Evolutionary conservation across 257 asterid species (phyloP).

Genomic region (Solanum appendiculatum): DNA sequence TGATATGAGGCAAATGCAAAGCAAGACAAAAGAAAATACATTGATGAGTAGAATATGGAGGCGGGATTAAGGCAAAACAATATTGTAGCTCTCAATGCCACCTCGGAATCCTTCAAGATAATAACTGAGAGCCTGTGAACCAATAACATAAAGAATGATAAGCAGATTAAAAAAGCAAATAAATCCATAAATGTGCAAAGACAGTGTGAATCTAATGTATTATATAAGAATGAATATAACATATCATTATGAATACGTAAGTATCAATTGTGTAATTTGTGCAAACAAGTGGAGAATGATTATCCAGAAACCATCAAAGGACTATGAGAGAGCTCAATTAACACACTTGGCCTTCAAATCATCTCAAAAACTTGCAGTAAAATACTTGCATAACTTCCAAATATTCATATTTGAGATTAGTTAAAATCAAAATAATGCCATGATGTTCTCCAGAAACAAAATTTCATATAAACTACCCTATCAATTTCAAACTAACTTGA

Average conservation of each 20-base stretch:
- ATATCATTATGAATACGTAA: not conserved
- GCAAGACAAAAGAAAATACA: constrained; percentile 42
- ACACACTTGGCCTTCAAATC: not conserved
- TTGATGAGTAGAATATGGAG: constrained; percentile 88
- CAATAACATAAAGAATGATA: not conserved
- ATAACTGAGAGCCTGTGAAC: constrained; percentile 57
- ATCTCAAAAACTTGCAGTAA: not conserved
- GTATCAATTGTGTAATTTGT: not conserved
- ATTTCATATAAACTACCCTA: not conserved
- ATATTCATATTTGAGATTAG: not conserved
- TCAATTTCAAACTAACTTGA: not conserved
- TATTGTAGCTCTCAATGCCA: constrained; percentile 72
- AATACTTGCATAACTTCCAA: not conserved
- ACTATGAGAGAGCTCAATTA: not conserved
- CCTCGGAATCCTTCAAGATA: constrained; percentile 55
- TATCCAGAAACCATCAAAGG: not conserved
- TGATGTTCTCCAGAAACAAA: not conserved
- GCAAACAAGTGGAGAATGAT: not conserved
- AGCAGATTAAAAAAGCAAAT: not conserved
- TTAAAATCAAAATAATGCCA: not conserved
- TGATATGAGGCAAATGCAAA: not conserved
- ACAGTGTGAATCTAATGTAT: not conserved
- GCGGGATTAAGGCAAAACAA: constrained; percentile 97
- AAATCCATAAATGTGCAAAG: not conserved
- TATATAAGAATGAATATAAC: not conserved